Evolutionary conservation across 257 asterid species (phyloP), one percentile per base, ranked within the genome.

Genomic region (Forsythia viridissima): DNA sequence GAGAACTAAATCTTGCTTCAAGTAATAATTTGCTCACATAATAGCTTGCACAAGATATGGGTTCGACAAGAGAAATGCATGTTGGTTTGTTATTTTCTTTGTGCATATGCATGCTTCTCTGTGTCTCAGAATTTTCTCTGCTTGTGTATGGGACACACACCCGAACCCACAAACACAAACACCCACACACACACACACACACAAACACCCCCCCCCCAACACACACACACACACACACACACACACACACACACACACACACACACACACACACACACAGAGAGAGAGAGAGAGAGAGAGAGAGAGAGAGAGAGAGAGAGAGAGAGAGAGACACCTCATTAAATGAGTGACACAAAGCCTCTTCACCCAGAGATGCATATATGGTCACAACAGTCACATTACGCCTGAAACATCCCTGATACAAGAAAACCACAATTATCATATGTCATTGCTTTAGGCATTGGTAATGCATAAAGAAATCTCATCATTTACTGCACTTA

Each of bases 341-440:
- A 80, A 93, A 86, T 57, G 98, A 93, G 90, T 93, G 92, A 70
- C 99, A 92, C 34, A 96, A 86, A 80, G 99, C 99, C 82, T 92
- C 99, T 87, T 96, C 99, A 70, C 99, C 98, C 36, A 93, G 82
- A 61, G 99, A 96, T 82, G 99, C 93, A 85, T 96, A 96, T 71
- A 96, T 96, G 75, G 99, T 96, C 79, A 96, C 99, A 55, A 96
- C 98, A 51, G 96, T 88, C 86, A 89, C 91, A 82, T 96, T 96
- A 84, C 92, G 97, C 88, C 99, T 89, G 90, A 96, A 96, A 85
- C 98, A 96, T 70, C 88, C 97, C 99, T 96, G 92, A 79, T 63
- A 78, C 78, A 76, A 81, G 67, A 87, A 81, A 79, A 78, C 13
- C 40, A 76, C n/a, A 71, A 70, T 70, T 69, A 71, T 72, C 40